phyloP scores from a whole-genome alignment of 148 eudicot species.

The Limonium bicolor region DNA sequence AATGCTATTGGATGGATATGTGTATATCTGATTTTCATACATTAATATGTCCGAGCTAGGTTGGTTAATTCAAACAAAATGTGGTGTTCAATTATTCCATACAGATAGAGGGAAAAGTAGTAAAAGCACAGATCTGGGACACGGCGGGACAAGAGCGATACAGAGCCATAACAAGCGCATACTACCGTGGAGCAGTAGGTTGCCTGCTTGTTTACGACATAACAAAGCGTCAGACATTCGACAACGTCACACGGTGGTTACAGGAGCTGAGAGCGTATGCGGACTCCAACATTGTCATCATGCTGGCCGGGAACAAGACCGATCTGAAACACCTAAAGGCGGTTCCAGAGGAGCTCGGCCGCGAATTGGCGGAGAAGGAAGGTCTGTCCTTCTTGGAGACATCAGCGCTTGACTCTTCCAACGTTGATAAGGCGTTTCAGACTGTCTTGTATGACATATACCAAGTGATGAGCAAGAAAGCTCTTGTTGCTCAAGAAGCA shows the following conservation, averaged over 20 bases:
- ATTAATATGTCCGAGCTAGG: too few species aligned
- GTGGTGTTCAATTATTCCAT: too few species aligned
- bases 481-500: slow-evolving; percentile 61
- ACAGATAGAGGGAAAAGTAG: slow-evolving; percentile 77
- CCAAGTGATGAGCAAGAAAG: slow-evolving; percentile 47
- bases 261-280: slow-evolving; percentile 67
- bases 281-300: slow-evolving; percentile 59
- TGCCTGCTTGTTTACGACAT: too few species aligned
- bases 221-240: slow-evolving; percentile 65
- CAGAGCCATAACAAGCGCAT: slow-evolving; percentile 77
- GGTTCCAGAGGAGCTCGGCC: slow-evolving; percentile 29
- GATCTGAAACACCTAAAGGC: slow-evolving; percentile 54
- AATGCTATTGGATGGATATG: too few species aligned
- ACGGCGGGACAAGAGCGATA: slow-evolving; percentile 84
- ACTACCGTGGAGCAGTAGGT: slow-evolving; percentile 74
- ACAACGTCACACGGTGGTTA: slow-evolving; percentile 56
- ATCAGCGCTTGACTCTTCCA: slow-evolving; percentile 56
- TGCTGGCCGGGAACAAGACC: slow-evolving; percentile 65
- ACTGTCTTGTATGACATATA: slow-evolving; percentile 45
- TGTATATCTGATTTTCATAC: too few species aligned
- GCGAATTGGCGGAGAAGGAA: slow-evolving; percentile 41
- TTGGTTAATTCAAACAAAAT: too few species aligned
- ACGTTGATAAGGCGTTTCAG: slow-evolving; percentile 66
- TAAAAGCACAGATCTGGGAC: slow-evolving; percentile 77
- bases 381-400: slow-evolving; percentile 51